Evolutionary conservation across 257 asterid genomes (phyloP).

Genomic region (Cynanchum wilfordii): DNA sequence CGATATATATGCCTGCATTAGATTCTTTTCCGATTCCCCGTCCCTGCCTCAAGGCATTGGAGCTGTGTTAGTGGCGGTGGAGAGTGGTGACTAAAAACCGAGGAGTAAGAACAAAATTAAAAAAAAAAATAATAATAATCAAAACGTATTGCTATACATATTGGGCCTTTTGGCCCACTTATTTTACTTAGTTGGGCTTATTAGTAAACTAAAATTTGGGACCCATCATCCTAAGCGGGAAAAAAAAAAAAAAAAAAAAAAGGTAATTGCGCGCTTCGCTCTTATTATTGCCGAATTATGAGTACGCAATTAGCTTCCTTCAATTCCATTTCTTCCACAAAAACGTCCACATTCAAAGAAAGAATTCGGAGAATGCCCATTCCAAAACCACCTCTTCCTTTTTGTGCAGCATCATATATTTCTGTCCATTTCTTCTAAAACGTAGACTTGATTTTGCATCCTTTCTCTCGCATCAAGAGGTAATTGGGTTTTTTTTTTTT

Average conservation of each 20-base stretch:
- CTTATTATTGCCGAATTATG: background rate
- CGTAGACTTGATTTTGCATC: background rate
- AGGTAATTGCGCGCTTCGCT: background rate
- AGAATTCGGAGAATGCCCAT: background rate
- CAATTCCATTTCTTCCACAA: background rate
- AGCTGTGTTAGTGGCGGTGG: constrained; percentile 39
- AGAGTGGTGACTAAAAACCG: constrained; percentile 23
- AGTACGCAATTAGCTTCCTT: background rate
- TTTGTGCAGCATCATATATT: background rate
- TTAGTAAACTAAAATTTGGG: too few species aligned
- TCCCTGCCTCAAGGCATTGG: background rate
- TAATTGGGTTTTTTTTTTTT: background rate
- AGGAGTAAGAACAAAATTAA: constrained; percentile 19
- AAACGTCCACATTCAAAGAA: constrained; percentile 21
- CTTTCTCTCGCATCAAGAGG: constrained; percentile 4
- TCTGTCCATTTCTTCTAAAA: too few species aligned
- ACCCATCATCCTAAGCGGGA: too few species aligned
- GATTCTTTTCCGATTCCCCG: background rate
- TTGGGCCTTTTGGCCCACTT: background rate
- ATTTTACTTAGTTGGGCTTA: background rate
- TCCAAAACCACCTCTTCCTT: background rate
- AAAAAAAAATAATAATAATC: background rate
- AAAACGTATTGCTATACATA: background rate
- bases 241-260: too few species aligned
- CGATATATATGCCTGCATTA: constrained; percentile 44